Conservation (phyloP, 129 eudicot species). For the Pulicaria dysenterica region DNA sequence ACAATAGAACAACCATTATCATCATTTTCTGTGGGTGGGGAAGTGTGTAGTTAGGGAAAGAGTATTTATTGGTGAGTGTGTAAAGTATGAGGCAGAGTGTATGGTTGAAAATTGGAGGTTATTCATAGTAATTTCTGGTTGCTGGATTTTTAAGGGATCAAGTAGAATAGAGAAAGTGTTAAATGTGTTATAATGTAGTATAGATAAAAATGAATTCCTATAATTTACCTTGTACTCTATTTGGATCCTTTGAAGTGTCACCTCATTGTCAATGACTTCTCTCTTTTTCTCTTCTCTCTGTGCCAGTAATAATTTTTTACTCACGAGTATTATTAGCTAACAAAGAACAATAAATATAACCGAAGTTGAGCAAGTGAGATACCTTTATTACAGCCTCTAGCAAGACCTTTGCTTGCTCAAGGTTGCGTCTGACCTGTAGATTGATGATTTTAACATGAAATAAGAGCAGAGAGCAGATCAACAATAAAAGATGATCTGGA, state of each 20-base stretch:
- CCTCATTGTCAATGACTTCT: slow-evolving; percentile 66
- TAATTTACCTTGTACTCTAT: slow-evolving; percentile 74
- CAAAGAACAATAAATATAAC: not conserved
- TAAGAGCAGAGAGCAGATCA: not conserved
- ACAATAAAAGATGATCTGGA: not conserved
- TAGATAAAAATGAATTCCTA: slow-evolving; percentile 5
- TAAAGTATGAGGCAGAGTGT: no score
- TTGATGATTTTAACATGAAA: not conserved
- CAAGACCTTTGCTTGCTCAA: slow-evolving; percentile 88
- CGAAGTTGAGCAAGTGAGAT: not conserved
- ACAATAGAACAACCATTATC: no score
- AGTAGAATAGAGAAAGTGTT: no score
- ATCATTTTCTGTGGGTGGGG: no score
- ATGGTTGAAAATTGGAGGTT: no score
- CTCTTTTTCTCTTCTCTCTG: slow-evolving; percentile 43
- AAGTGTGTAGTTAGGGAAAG: no score
- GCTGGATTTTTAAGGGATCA: no score
- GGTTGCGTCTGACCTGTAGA: slow-evolving; percentile 94
- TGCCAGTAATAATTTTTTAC: slow-evolving; percentile 22
- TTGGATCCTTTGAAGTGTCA: slow-evolving; percentile 80
- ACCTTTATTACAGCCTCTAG: slow-evolving; percentile 90
- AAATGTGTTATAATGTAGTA: no score
- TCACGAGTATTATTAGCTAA: not conserved
- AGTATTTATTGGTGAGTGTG: no score
- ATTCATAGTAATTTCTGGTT: no score